phyloP scores from a whole-genome alignment of 768 basidiomycete species.

The Tephrocybe rancida region DNA sequence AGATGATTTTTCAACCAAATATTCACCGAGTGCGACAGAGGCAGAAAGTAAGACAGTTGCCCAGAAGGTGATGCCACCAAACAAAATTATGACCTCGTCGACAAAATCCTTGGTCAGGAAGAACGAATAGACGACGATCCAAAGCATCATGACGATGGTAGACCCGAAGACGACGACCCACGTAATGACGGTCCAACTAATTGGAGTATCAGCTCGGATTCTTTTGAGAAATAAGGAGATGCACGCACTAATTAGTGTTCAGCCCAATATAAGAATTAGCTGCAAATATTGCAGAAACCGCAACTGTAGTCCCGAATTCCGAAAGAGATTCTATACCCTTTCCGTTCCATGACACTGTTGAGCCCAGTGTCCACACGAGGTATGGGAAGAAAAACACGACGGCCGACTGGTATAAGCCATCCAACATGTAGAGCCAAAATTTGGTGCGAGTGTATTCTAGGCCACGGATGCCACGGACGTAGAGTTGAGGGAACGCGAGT shows the following conservation, averaged over 20 bases:
- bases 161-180: constrained; percentile 84
- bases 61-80: constrained; percentile 85
- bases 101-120: constrained; percentile 74
- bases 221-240: constrained; percentile 16
- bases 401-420: constrained; percentile 91
- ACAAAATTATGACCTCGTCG: constrained; percentile 73
- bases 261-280: constrained; percentile 91
- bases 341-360: constrained; percentile 75
- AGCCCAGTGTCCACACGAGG: constrained; percentile 66
- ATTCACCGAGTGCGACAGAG: constrained; percentile 69
- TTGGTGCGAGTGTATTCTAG: constrained; percentile 89
- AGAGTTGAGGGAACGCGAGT: constrained; percentile 93
- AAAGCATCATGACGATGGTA: constrained; percentile 79
- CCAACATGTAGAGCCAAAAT: constrained; percentile 95
- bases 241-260: constrained; percentile 77
- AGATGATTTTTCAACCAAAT: constrained; percentile 1
- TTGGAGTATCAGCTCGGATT: constrained; percentile 22
- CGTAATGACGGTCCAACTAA: constrained; percentile 81
- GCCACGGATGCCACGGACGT: constrained; percentile 91
- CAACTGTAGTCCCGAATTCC: constrained; percentile 92
- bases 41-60: constrained; percentile 70
- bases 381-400: constrained; percentile 89
- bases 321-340: constrained; percentile 75
- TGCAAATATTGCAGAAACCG: constrained; percentile 82
- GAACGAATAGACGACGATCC: constrained; percentile 88